These are phyloP conservation scores for Wickerhamiella musiphila DNA, from an alignment of 805 yeast genomes.

Conservation along the genomic window DNA sequence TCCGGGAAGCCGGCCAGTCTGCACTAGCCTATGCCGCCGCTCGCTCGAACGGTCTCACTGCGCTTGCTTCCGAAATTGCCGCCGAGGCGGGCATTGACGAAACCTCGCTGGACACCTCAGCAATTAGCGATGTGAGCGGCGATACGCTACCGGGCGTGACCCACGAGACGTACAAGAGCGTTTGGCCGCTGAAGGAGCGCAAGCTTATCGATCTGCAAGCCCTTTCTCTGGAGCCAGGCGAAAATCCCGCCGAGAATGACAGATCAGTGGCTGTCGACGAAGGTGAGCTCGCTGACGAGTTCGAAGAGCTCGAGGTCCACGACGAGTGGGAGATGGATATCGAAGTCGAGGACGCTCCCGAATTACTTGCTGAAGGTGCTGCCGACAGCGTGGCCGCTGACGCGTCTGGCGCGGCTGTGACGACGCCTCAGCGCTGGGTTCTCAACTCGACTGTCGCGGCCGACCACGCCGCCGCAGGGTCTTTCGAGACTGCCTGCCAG, in stretches of 20 bases:
- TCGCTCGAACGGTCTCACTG: conserved; percentile 64
- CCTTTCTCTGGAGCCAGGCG: conserved; percentile 10
- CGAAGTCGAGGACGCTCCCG: conserved; percentile 48
- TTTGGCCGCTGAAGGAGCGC: conserved; percentile 69
- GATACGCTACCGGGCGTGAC: conserved; percentile 30
- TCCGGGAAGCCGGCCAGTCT: conserved; percentile 59
- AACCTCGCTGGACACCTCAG: conserved; percentile 47
- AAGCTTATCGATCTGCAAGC: conserved; percentile 13
- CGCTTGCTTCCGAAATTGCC: conserved; percentile 54
- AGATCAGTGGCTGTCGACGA: conserved; percentile 18
- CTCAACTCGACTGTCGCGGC: conserved; percentile 83
- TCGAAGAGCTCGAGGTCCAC: conserved; percentile 28
- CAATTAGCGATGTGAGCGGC: conserved; percentile 19
- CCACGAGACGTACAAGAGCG: conserved; percentile 27
- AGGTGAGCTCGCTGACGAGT: conserved; percentile 27
- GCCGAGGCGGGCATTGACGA: conserved; percentile 51
- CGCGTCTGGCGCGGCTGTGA: conserved; percentile 26
- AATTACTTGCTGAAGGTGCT: conserved; percentile 32
- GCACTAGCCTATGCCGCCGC: conserved; percentile 92
- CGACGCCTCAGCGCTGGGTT: conserved; percentile 66
- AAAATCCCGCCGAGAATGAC: conserved; percentile 14
- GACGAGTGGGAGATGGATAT: conserved; percentile 59
- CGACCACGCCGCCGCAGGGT: conserved; percentile 87
- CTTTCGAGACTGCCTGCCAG: conserved; percentile 90
- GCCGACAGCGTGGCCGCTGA: conserved; percentile 16